Evolutionary conservation across 768 basidiomycete genomes (phyloP).

Genomic region (Megacollybia marginata): DNA sequence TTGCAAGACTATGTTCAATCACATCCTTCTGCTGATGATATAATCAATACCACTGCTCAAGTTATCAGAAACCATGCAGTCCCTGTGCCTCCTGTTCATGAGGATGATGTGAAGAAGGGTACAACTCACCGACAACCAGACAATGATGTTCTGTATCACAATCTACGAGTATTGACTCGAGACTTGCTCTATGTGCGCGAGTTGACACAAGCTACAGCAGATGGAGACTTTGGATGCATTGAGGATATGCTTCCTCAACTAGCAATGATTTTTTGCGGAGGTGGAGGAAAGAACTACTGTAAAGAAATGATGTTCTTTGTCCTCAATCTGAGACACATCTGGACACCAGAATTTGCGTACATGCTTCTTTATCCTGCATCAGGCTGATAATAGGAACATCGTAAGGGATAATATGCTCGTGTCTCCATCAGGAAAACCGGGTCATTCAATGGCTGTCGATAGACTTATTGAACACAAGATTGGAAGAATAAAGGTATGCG

Average conservation of each 20-base stretch:
- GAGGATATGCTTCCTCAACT: too few species aligned
- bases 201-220: not conserved
- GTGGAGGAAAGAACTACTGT: constrained; percentile 14
- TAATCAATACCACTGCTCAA: constrained; percentile 1
- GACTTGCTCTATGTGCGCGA: constrained; percentile 10
- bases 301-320: constrained; percentile 11
- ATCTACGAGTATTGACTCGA: constrained; percentile 4
- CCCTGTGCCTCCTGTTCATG: not conserved
- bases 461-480: constrained; percentile 13
- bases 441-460: constrained; percentile 12
- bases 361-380: not conserved
- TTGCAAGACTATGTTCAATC: constrained; percentile 4
- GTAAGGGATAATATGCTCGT: constrained; percentile 10
- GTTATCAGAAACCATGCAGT: constrained; percentile 7
- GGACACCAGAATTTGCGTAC: constrained; percentile 10
- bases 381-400: constrained; percentile 5
- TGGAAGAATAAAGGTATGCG: constrained; percentile 5
- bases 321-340: constrained; percentile 8
- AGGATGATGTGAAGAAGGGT: not conserved
- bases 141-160: constrained; percentile 3
- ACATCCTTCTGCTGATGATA: constrained; percentile 10
- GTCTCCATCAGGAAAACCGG: constrained; percentile 5
- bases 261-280: constrained; percentile 13
- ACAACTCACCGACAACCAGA: not conserved
- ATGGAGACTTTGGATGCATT: constrained; percentile 11